Percentiles rank a stretch among this genome's conserved stretches.
Evolutionary conservation across 2,329 filamentous ascomycete genomes (phyloP).

Genomic region (Colletotrichum liriopes): DNA sequence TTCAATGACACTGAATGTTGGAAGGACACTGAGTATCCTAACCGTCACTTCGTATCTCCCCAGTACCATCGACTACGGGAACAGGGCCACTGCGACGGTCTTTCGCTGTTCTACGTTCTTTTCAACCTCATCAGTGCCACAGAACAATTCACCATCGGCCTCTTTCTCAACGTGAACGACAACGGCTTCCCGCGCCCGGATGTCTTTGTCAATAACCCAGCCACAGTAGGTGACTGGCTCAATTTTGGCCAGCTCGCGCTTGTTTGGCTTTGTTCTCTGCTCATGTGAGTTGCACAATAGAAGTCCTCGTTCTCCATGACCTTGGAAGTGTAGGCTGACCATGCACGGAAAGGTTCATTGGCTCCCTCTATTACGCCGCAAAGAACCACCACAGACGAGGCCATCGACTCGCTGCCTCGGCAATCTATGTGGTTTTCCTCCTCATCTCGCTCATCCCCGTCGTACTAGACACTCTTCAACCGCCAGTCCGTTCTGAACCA

Average conservation of each 20-base stretch:
- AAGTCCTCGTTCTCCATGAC: not conserved
- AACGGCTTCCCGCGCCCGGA: not conserved
- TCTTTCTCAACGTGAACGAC: conserved; percentile 26
- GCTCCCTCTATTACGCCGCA: not conserved
- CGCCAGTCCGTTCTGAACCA: not conserved
- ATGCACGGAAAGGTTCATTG: not conserved
- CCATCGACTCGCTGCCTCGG: not conserved
- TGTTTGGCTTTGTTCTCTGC: conserved; percentile 17
- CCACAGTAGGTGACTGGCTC: conserved; percentile 29
- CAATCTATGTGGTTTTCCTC: not conserved
- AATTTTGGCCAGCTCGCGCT: conserved; percentile 25
- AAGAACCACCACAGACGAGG: no score
- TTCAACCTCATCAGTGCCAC: conserved; percentile 23
- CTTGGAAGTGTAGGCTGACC: not conserved
- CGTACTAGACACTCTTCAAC: not conserved
- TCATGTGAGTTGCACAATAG: conserved; percentile 1
- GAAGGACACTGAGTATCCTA: conserved; percentile 13
- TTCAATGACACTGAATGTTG: not conserved
- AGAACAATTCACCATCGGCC: conserved; percentile 18
- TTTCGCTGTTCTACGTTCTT: conserved; percentile 23
- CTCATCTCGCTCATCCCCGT: conserved; percentile 7
- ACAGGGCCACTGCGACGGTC: conserved; percentile 20
- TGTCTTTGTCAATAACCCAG: conserved; percentile 29
- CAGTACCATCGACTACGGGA: conserved; percentile 28
- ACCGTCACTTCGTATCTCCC: conserved; percentile 17